phyloP scores from a whole-genome alignment of 306 rosid genomes.

The Rosa multiflora region DNA sequence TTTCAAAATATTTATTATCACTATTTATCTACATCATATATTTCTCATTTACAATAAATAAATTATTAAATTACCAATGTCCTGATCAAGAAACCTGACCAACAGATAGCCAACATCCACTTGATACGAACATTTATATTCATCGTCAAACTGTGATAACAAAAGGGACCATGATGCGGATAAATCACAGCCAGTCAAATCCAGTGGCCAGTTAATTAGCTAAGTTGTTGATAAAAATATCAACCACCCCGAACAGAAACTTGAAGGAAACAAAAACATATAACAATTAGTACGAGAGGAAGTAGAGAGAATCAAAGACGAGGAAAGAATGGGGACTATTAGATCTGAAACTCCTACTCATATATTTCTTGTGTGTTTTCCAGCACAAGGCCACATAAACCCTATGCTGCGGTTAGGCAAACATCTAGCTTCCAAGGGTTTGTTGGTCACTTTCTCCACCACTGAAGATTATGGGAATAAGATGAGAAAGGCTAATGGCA shows the following conservation, averaged over 20 bases:
- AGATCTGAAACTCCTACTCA: conserved; percentile 23
- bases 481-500: conserved; percentile 30
- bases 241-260: not conserved
- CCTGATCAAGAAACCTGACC: no score
- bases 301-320: not conserved
- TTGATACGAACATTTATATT: no score
- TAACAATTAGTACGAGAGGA: not conserved
- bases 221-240: no score
- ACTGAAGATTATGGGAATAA: conserved; percentile 17
- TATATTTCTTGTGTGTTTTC: conserved; percentile 50
- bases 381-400: conserved; percentile 60
- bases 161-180: no score
- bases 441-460: conserved; percentile 50
- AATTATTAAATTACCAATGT: no score
- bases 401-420: conserved; percentile 59
- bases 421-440: conserved; percentile 40
- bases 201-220: no score
- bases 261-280: not conserved
- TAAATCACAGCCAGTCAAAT: no score
- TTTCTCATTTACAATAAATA: no score
- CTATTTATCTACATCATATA: no score
- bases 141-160: no score
- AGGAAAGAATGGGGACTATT: not conserved
- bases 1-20: no score
- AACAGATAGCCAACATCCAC: no score